Base-by-base conservation (phyloP, 2,329 filamentous ascomycete species). In the Lecanicillium sp. region DNA sequence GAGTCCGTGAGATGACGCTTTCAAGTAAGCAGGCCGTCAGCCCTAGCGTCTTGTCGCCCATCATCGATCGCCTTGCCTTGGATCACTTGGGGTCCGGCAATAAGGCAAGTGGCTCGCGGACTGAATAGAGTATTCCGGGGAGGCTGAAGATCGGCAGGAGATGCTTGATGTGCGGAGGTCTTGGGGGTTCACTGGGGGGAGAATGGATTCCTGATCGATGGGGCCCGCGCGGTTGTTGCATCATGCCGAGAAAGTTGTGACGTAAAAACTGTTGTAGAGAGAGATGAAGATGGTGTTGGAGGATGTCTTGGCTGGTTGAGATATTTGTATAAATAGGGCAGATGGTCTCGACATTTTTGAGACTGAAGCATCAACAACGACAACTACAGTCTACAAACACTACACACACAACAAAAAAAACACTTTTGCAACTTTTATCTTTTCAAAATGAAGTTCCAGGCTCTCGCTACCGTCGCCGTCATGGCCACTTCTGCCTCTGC, bases 401-500 rank as follows among this genome's bases (percentile, higher is more conserved):
- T n/a, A n/a, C n/a, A 35, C 24, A 19, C 5, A n/a, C 15, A 33
- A 29, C 10, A n/a, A 24, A 24, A 12, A 43, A 33, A 14, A 17
- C 8, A 43, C 10, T 19, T 30, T n/a, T 4, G n/a, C 14, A 6
- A 23, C 11, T 17, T 6, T 10, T 17, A 3, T 4, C 5, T 7
- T 19, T 23, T 36, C 21, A 35, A 19, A 12, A 44, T 44, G 41
- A 44, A 36, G 41, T 36, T 44, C n/a, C 29, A 44, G 26, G 9
- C 26, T 5, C 14, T 44, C 9, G 21, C 30, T 12, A 26, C 30
- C 12, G 21, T 30, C 15, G 30, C 30, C 15, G 14, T 21, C 14
- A 21, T 30, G n/a, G 30, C 30, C 8, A 23, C 30, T 9, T 14
- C 29, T 14, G 23, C 30, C 10, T 6, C 21, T 5, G 41, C 12